phyloP scores from a whole-genome alignment of 768 basidiomycete genomes.

The Tubosaeta sp. region DNA sequence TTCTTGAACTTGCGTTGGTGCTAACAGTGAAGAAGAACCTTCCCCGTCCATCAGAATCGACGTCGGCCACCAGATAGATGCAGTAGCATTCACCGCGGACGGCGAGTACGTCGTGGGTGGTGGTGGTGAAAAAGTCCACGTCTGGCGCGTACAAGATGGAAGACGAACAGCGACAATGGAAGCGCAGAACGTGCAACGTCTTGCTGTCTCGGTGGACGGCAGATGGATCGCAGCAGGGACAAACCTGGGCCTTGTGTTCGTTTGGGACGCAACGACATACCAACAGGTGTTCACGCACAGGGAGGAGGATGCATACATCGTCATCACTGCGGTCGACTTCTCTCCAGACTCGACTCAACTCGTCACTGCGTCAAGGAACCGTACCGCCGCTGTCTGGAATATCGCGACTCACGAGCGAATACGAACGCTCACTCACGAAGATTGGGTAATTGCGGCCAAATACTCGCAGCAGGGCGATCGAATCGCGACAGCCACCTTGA shows the following conservation, averaged over 20 bases:
- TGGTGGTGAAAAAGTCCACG: neutral
- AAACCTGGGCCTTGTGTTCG: neutral
- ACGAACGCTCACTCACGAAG: neutral
- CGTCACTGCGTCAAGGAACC: neutral
- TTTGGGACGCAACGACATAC: neutral
- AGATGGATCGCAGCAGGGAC: neutral
- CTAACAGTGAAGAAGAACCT: neutral
- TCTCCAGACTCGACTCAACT: constrained; percentile 2
- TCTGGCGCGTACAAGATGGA: constrained; percentile 3
- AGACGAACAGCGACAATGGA: neutral
- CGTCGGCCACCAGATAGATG: neutral
- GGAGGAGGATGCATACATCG: neutral
- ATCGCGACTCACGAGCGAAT: neutral
- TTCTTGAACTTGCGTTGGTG: neutral
- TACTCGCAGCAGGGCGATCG: constrained; percentile 1
- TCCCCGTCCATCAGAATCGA: neutral
- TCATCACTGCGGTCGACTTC: constrained; percentile 1
- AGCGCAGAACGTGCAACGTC: neutral
- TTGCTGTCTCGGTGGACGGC: neutral
- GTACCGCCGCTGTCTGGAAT: neutral
- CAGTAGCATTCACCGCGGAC: neutral
- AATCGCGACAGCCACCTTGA: constrained; percentile 2
- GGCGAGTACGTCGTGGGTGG: neutral
- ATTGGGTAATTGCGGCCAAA: neutral
- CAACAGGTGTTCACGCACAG: neutral